These are phyloP conservation scores for Hypoxylon rubiginosum DNA, from an alignment of 2,329 filamentous ascomycete genomes.

Conservation along the genomic window DNA sequence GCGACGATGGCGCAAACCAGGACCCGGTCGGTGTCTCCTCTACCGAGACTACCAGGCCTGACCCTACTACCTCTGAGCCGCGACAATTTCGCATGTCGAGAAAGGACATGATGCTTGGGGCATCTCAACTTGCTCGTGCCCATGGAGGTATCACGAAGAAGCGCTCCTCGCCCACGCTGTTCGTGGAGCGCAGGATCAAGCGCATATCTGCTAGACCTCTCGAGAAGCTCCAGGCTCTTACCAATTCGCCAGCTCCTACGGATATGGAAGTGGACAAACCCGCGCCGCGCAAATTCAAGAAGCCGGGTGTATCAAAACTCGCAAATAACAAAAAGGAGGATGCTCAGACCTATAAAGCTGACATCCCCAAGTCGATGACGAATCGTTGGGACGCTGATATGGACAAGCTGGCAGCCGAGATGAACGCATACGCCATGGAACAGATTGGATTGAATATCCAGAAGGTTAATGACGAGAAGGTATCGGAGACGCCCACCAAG, in stretches of 20 bases:
- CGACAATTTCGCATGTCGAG: constrained; percentile 70
- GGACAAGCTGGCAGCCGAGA: constrained; percentile 50
- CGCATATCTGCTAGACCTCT: constrained; percentile 45
- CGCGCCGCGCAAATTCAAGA: constrained; percentile 51
- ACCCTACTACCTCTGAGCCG: constrained; percentile 53
- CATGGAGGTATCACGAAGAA: constrained; percentile 57
- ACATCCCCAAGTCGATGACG: constrained; percentile 49
- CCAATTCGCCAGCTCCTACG: constrained; percentile 25
- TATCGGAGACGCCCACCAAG: constrained; percentile 45
- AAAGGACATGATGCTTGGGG: constrained; percentile 56
- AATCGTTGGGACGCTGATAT: constrained; percentile 57
- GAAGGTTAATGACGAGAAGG: constrained; percentile 60
- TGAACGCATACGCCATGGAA: constrained; percentile 65
- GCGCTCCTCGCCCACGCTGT: constrained; percentile 63
- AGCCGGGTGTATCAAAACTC: constrained; percentile 52
- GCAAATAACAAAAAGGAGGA: constrained; percentile 32
- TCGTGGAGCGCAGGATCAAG: constrained; percentile 66
- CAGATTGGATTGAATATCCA: constrained; percentile 69
- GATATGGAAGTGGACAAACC: constrained; percentile 46
- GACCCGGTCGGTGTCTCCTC: constrained; percentile 14
- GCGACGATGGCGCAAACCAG: constrained; percentile 24
- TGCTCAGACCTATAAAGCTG: constrained; percentile 42
- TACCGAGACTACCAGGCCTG: constrained; percentile 9
- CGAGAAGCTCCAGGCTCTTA: constrained; percentile 42
- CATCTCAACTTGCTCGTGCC: constrained; percentile 44